These are phyloP conservation scores for Suillus spraguei DNA, from an alignment of 768 basidiomycete species.

Conservation along the genomic window DNA sequence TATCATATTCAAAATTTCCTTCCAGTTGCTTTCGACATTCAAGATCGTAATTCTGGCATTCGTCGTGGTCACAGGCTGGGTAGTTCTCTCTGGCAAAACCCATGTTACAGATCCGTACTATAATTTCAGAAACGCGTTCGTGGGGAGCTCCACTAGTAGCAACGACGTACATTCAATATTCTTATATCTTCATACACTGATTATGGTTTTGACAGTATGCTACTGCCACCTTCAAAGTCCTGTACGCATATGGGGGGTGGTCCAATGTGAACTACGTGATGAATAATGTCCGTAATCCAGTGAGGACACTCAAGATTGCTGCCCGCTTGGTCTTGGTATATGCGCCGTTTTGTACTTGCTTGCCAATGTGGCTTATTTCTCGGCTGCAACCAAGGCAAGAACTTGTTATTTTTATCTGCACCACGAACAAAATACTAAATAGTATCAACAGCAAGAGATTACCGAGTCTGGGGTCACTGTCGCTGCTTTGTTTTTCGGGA, in stretches of 20 bases:
- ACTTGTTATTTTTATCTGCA: too few species aligned
- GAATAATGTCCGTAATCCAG: conserved; percentile 61
- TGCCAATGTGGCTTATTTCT: conserved; percentile 61
- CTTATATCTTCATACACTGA: neutral
- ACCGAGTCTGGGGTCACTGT: conserved; percentile 52
- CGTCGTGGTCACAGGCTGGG: conserved; percentile 59
- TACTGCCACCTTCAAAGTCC: conserved; percentile 61
- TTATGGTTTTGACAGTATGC: conserved; percentile 45
- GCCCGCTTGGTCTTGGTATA: conserved; percentile 57
- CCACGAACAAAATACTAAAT: neutral
- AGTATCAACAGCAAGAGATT: conserved; percentile 42
- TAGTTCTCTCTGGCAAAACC: conserved; percentile 61
- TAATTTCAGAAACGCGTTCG: conserved; percentile 61
- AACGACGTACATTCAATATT: conserved; percentile 40
- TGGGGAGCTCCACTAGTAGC: conserved; percentile 53
- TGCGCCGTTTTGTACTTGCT: conserved; percentile 55
- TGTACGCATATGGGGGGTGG: conserved; percentile 53
- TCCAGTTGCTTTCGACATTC: conserved; percentile 51
- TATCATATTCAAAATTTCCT: neutral
- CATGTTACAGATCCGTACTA: conserved; percentile 53
- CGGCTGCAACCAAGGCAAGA: conserved; percentile 32
- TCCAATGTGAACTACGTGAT: conserved; percentile 60
- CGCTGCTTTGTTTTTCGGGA: conserved; percentile 58
- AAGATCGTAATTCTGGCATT: conserved; percentile 57
- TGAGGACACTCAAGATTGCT: conserved; percentile 63